Conservation (phyloP, 2,329 filamentous ascomycete genomes). For the Podosphaera aphanis region DNA sequence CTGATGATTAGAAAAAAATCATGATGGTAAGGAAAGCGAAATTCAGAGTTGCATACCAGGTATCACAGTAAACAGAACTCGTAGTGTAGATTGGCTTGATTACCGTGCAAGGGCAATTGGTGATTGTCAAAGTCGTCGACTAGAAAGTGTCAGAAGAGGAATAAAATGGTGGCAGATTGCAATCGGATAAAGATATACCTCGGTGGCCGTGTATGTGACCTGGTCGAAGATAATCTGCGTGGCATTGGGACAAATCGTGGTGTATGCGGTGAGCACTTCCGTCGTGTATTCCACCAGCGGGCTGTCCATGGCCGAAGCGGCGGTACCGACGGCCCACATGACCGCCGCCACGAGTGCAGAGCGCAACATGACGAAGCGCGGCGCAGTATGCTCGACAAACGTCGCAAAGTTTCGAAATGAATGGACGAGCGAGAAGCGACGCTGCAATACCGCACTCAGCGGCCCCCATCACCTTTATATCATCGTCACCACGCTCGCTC, state of each 20-base stretch:
- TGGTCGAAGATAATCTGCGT: slow-evolving; percentile 23
- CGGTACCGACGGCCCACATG: slow-evolving; percentile 15
- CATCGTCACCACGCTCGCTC: too few species aligned
- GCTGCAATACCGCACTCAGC: too few species aligned
- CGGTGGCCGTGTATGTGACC: slow-evolving; percentile 26
- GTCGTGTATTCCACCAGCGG: slow-evolving; percentile 16
- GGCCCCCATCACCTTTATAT: too few species aligned
- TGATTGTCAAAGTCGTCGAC: slow-evolving; percentile 13
- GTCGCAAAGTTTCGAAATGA: too few species aligned
- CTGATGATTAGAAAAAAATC: background rate
- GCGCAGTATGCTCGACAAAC: too few species aligned
- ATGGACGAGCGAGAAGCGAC: too few species aligned
- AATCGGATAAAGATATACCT: slow-evolving; percentile 16
- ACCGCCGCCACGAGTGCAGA: slow-evolving; percentile 16
- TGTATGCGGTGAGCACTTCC: slow-evolving; percentile 25
- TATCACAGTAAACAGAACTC: slow-evolving; percentile 21
- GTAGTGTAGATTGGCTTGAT: slow-evolving; percentile 13
- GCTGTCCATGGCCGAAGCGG: slow-evolving; percentile 9
- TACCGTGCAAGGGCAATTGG: slow-evolving; percentile 14
- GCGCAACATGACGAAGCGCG: slow-evolving; percentile 18
- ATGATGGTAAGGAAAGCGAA: background rate
- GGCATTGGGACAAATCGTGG: slow-evolving; percentile 27
- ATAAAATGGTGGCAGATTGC: background rate
- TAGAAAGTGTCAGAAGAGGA: background rate
- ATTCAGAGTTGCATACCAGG: slow-evolving; percentile 26